These are phyloP conservation scores for Hypoxylon cercidicola DNA, from an alignment of 495 filamentous ascomycete genomes.

Conservation along the genomic window DNA sequence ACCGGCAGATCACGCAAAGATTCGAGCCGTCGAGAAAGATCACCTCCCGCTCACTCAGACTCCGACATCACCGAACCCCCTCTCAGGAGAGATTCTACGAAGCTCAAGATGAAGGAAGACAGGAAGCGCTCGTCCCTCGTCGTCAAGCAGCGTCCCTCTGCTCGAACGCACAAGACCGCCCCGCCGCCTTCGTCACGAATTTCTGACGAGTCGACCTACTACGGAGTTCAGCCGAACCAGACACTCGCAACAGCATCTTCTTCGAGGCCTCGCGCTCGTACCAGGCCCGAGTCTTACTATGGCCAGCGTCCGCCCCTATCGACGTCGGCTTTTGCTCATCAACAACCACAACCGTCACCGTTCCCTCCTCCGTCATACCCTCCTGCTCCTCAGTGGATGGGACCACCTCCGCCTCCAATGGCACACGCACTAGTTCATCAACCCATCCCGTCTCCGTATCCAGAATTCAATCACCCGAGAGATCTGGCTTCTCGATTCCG, in stretches of 20 bases:
- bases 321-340: slow-evolving; percentile 42
- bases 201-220: slow-evolving; percentile 53
- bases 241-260: slow-evolving; percentile 46
- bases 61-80: slow-evolving; percentile 57
- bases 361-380: slow-evolving; percentile 34
- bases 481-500: slow-evolving; percentile 50
- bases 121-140: slow-evolving; percentile 34
- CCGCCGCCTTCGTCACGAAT: slow-evolving; percentile 40
- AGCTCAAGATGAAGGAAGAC: slow-evolving; percentile 49
- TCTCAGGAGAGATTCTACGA: slow-evolving; percentile 35
- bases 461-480: slow-evolving; percentile 41
- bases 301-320: slow-evolving; percentile 48
- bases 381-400: slow-evolving; percentile 31
- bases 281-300: slow-evolving; percentile 55
- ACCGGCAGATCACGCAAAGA: slow-evolving; percentile 55
- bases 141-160: slow-evolving; percentile 35
- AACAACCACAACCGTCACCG: slow-evolving; percentile 41
- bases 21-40: slow-evolving; percentile 46
- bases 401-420: slow-evolving; percentile 31
- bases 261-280: slow-evolving; percentile 52
- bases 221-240: slow-evolving; percentile 48
- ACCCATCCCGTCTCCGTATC: slow-evolving; percentile 37
- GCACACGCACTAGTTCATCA: slow-evolving; percentile 38
- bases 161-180: slow-evolving; percentile 39
- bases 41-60: slow-evolving; percentile 51